Evolutionary conservation across 768 basidiomycete genomes (phyloP).

Genomic region (Auriscalpium orientale): DNA sequence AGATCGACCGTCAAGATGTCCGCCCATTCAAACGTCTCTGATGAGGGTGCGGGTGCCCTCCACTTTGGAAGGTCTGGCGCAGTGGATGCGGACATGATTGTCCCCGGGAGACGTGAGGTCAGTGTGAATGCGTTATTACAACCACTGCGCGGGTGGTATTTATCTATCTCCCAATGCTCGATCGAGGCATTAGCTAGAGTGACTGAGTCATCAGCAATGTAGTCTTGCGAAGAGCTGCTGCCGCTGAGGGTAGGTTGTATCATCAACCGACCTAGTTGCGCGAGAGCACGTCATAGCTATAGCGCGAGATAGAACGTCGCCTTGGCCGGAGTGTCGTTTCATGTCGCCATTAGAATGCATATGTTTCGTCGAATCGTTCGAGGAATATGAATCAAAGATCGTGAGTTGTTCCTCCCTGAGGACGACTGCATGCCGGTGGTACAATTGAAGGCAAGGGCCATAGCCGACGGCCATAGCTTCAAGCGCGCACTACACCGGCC

Average conservation of each 20-base stretch:
- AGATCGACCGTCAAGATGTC: conserved; percentile 31
- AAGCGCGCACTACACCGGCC: no score
- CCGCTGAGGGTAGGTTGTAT: neutral
- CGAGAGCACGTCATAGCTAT: neutral
- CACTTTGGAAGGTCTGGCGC: neutral
- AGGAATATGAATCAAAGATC: no score
- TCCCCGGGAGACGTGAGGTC: neutral
- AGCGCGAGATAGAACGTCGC: no score
- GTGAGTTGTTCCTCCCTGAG: no score
- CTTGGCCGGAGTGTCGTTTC: no score
- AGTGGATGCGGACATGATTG: neutral
- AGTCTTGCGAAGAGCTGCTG: neutral
- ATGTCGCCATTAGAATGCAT: no score
- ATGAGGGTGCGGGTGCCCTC: neutral
- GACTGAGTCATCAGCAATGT: neutral
- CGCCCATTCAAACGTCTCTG: conserved; percentile 22
- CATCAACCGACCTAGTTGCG: neutral
- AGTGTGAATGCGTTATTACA: neutral
- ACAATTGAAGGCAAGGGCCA: no score
- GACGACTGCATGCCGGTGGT: no score
- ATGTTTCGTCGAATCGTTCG: no score
- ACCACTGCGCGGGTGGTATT: neutral
- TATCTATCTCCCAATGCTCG: neutral
- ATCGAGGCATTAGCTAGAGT: neutral
- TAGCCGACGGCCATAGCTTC: no score